Evolutionary conservation across 2,329 filamentous ascomycete species (phyloP), one percentile per base, ranked within the genome.

Genomic region (Orbilia brochopaga): DNA sequence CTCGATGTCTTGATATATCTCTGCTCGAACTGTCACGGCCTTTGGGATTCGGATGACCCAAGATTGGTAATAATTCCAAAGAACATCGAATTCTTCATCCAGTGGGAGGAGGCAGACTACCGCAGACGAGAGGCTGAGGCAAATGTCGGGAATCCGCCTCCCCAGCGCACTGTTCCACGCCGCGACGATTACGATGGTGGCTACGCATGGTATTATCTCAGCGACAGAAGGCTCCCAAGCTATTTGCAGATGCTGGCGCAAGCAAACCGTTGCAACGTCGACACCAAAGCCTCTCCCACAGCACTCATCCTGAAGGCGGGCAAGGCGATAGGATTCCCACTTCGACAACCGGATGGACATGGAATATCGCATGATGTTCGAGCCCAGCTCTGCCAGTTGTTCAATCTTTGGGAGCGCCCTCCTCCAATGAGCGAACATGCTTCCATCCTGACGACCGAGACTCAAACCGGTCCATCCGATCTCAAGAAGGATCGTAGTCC

Each of bases 341-440:
- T 48, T 19, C n/a, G 19, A 48, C 19, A 48, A 13, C n/a, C 37
- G n/a, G 7, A 15, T 5, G 44, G 19, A 21, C 15, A 48, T 48
- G 44, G 15, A 19, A 21, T 48, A 10, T 17, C 44, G 8, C 4
- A 17, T 19, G 8, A 19, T 5, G 19, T 23, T 21, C 44, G 44
- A 10, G 3, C 44, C 2, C 15, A 48, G 21, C 15, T 23, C n/a
- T 21, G 44, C 19, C n/a, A 21, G 6, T 23, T 48, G 17, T 23
- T 48, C 44, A 48, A 48, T 48, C 17, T 48, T 10, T 48, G 44
- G 44, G n/a, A 48, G 17, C 44, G 44, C 15, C 44, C 44, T 48
- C 44, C 44, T 21, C 44, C 44, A 21, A 48, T 48, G 5, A 15
- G 13, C 40, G 15, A 17, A 17, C 40, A 4, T 15, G 5, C 13